Evolutionary conservation across 306 rosid species (phyloP).

Genomic region (Cucurbita moschata): DNA sequence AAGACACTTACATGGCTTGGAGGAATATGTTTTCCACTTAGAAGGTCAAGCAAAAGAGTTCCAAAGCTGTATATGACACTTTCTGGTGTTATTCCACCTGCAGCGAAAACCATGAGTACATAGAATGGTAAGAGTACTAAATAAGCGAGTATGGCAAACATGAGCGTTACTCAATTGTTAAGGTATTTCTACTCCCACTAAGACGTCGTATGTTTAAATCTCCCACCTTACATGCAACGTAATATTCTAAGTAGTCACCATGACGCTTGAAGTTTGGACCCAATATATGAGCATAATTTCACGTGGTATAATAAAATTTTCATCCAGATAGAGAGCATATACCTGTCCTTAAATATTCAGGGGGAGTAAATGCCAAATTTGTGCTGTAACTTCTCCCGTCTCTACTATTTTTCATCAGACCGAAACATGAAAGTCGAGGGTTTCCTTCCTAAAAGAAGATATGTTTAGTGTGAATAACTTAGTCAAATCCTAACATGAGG

Average conservation of each 20-base stretch:
- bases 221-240: not conserved
- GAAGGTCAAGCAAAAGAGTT: constrained; percentile 90
- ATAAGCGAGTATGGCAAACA: not conserved
- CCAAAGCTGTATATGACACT: constrained; percentile 93
- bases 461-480: constrained; percentile 2
- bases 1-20: constrained; percentile 83
- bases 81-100: constrained; percentile 88
- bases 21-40: constrained; percentile 96
- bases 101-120: constrained; percentile 3
- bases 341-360: constrained; percentile 91
- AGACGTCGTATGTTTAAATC: not conserved
- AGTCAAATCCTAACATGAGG: not conserved
- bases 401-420: constrained; percentile 93
- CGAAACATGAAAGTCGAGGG: constrained; percentile 94
- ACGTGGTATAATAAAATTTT: not conserved
- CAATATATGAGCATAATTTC: not conserved
- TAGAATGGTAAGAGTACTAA: not conserved
- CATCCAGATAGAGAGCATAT: not conserved
- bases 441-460: constrained; percentile 52
- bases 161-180: not conserved
- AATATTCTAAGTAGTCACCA: not conserved
- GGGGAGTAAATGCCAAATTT: constrained; percentile 89
- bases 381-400: constrained; percentile 98
- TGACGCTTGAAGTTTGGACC: not conserved
- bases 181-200: not conserved